Conservation (phyloP, 805 yeast genomes). For the Hemisphaericaspora nanyangensis region DNA sequence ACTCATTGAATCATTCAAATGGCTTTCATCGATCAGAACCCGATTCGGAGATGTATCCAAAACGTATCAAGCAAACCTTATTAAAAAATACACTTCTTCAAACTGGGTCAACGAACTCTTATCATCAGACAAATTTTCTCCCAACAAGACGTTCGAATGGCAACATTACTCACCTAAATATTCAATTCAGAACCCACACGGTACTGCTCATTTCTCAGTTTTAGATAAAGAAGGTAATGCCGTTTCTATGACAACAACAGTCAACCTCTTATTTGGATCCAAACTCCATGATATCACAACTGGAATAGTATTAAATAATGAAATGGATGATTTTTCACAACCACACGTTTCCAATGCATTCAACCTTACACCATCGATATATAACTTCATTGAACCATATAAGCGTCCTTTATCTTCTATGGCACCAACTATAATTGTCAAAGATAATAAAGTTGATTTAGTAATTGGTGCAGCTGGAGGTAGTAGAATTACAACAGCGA, state of each 20-base stretch:
- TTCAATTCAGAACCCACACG: constrained; percentile 76
- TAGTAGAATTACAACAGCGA: constrained; percentile 75
- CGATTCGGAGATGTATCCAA: constrained; percentile 65
- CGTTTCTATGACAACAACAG: constrained; percentile 83
- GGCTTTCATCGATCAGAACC: constrained; percentile 87
- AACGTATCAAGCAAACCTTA: constrained; percentile 29
- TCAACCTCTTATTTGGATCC: constrained; percentile 81
- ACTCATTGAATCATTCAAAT: constrained; percentile 83
- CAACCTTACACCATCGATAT: constrained; percentile 74
- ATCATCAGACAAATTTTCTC: constrained; percentile 45
- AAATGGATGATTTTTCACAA: constrained; percentile 92
- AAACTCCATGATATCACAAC: constrained; percentile 75
- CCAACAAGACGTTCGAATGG: constrained; percentile 60
- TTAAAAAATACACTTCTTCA: constrained; percentile 41
- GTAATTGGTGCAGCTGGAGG: constrained; percentile 96
- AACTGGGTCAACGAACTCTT: constrained; percentile 58
- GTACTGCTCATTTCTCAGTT: constrained; percentile 84
- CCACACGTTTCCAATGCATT: constrained; percentile 72
- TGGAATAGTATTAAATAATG: constrained; percentile 79
- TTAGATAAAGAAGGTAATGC: constrained; percentile 75
- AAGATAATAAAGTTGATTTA: constrained; percentile 48
- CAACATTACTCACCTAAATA: constrained; percentile 73
- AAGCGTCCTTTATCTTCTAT: constrained; percentile 85
- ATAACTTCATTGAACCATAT: constrained; percentile 69
- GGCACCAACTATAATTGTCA: constrained; percentile 65